Evolutionary conservation across 345 rosid genomes (phyloP).

Genomic region (Gynandropsis gynandra): DNA sequence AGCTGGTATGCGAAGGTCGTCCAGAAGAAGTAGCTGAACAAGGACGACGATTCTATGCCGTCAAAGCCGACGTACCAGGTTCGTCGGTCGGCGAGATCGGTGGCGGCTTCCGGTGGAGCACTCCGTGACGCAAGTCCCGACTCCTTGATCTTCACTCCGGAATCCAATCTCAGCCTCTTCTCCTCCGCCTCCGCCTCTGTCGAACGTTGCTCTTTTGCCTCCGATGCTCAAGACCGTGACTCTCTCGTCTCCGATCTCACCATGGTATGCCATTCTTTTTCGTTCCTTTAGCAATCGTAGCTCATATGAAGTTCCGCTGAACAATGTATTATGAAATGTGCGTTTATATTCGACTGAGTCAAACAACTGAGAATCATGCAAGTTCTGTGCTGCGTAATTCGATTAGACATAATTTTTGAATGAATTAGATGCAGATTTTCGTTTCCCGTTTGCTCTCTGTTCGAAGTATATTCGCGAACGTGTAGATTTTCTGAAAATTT

Average conservation of each 20-base stretch:
- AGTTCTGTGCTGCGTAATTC: neutral
- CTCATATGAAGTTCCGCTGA: neutral
- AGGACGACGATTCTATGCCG: slow-evolving; percentile 20
- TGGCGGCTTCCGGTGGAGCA: slow-evolving; percentile 31
- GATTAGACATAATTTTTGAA: slow-evolving; percentile 1
- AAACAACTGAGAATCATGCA: slow-evolving; percentile 14
- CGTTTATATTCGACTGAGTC: slow-evolving; percentile 15
- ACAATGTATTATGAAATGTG: neutral
- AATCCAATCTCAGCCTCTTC: slow-evolving; percentile 74
- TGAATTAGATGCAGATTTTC: neutral
- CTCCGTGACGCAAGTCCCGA: slow-evolving; percentile 76
- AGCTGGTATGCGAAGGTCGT: too few species aligned
- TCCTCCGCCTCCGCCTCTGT: slow-evolving; percentile 89
- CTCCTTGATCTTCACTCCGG: slow-evolving; percentile 71
- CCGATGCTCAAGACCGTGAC: slow-evolving; percentile 71
- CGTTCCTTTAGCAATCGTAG: neutral
- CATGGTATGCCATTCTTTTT: slow-evolving; percentile 29
- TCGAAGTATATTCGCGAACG: too few species aligned
- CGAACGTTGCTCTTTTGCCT: slow-evolving; percentile 83
- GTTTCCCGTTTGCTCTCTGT: too few species aligned
- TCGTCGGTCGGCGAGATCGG: slow-evolving; percentile 29
- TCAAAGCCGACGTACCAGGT: slow-evolving; percentile 34
- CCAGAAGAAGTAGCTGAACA: too few species aligned
- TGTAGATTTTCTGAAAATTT: neutral
- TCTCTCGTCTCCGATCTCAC: slow-evolving; percentile 63